Percentiles rank a stretch among this genome's conserved stretches.
phyloP scores from a whole-genome alignment of 305 asterid genomes.

The Salvia sclarea region DNA sequence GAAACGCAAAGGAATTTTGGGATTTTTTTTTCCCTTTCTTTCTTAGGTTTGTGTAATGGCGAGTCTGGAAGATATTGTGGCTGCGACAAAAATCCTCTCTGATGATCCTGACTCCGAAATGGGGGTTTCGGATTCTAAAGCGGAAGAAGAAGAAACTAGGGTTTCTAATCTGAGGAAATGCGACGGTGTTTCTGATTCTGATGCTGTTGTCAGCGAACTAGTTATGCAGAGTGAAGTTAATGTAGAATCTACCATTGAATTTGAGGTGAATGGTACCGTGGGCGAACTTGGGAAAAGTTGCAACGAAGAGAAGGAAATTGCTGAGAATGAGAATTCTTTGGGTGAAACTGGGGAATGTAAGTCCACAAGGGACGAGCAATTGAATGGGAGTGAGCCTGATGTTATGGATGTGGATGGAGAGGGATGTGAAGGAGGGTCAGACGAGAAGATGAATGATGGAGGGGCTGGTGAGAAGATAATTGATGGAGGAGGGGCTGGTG shows the following conservation, averaged over 20 bases:
- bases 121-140: slow-evolving; percentile 33
- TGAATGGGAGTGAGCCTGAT: slow-evolving; percentile 9
- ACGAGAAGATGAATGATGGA: slow-evolving; percentile 19
- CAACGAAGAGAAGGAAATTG: background rate
- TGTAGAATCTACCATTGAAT: slow-evolving; percentile 27
- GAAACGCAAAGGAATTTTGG: slow-evolving; percentile 10
- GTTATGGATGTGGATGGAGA: slow-evolving; percentile 24
- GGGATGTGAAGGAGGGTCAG: slow-evolving; percentile 21
- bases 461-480: slow-evolving; percentile 26
- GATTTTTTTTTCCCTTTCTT: slow-evolving; percentile 3
- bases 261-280: slow-evolving; percentile 24
- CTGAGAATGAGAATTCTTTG: slow-evolving; percentile 19
- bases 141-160: slow-evolving; percentile 16
- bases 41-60: slow-evolving; percentile 31
- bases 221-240: slow-evolving; percentile 27
- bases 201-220: slow-evolving; percentile 17
- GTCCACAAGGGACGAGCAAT: background rate
- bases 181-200: slow-evolving; percentile 23
- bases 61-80: slow-evolving; percentile 37
- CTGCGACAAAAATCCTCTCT: slow-evolving; percentile 35
- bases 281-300: background rate
- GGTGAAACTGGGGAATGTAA: slow-evolving; percentile 18
- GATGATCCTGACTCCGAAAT: slow-evolving; percentile 19
- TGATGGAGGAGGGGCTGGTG: slow-evolving; percentile 20
- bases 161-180: slow-evolving; percentile 22